phyloP scores from a whole-genome alignment of 1,139 yeast genomes.

The Suhomyces coccinellae region DNA sequence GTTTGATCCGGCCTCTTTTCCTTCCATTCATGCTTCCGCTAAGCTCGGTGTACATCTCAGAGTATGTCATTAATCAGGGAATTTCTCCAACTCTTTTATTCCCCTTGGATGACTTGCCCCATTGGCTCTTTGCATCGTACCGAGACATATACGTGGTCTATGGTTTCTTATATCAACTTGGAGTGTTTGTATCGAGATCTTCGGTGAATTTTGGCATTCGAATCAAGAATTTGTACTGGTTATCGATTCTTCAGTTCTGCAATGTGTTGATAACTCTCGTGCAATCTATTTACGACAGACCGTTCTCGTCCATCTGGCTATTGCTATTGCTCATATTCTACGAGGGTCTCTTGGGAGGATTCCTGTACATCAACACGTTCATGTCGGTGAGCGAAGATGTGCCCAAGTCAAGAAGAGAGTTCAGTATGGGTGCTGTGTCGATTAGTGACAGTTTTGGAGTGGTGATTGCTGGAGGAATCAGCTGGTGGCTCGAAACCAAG shows the following conservation, averaged over 20 bases:
- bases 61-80: constrained; percentile 89
- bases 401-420: constrained; percentile 62
- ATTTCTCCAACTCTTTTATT: constrained; percentile 83
- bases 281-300: constrained; percentile 66
- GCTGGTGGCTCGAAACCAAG: constrained; percentile 68
- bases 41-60: constrained; percentile 78
- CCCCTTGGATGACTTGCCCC: constrained; percentile 67
- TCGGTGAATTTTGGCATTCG: constrained; percentile 67
- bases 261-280: constrained; percentile 59
- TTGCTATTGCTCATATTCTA: constrained; percentile 67
- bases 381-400: constrained; percentile 70
- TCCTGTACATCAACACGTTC: constrained; percentile 86
- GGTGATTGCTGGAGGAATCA: constrained; percentile 74
- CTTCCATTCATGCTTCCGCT: constrained; percentile 82
- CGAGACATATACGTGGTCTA: constrained; percentile 91
- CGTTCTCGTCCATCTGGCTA: constrained; percentile 56
- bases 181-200: constrained; percentile 88
- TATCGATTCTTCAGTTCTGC: constrained; percentile 66
- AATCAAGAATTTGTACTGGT: constrained; percentile 55
- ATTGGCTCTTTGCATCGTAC: constrained; percentile 55
- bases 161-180: constrained; percentile 89
- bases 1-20: background rate
- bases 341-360: constrained; percentile 90
- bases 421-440: constrained; percentile 91
- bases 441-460: constrained; percentile 90